These are phyloP conservation scores for Lentinula boryana DNA, from an alignment of 768 basidiomycete genomes.

Conservation along the genomic window DNA sequence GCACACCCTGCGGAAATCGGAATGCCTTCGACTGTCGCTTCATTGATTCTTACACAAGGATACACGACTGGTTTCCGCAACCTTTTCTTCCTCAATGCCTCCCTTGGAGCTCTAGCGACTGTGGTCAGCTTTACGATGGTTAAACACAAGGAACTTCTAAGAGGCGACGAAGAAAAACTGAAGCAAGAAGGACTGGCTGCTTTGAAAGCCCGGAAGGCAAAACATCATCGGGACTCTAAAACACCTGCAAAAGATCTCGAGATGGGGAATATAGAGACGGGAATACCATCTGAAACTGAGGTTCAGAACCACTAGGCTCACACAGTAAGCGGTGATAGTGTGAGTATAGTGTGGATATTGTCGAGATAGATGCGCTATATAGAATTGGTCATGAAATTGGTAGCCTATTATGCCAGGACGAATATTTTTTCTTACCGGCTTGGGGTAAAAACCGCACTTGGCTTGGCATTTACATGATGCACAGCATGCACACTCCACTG, in stretches of 20 bases:
- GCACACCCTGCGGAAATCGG: conserved; percentile 24
- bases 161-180: conserved; percentile 50
- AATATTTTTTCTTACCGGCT: too few relatives aligned
- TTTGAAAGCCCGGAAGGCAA: neutral
- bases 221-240: neutral
- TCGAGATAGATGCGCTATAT: too few relatives aligned
- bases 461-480: neutral
- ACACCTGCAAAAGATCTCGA: neutral
- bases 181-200: conserved; percentile 25
- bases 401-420: too few relatives aligned
- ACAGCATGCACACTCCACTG: neutral
- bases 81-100: conserved; percentile 58
- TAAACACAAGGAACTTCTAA: conserved; percentile 51
- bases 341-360: too few relatives aligned
- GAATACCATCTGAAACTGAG: neutral
- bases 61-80: conserved; percentile 52
- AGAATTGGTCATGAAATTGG: too few relatives aligned
- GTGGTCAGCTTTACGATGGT: conserved; percentile 54
- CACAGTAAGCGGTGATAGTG: too few relatives aligned
- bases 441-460: neutral
- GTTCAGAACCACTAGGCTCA: neutral
- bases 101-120: conserved; percentile 47
- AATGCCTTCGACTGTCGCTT: conserved; percentile 30
- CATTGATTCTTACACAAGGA: conserved; percentile 37
- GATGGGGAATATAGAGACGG: neutral